Percentiles rank a stretch among this genome's conserved stretches.
phyloP scores from a whole-genome alignment of 805 yeast genomes.

The Suhomyces tanzawaensis region DNA sequence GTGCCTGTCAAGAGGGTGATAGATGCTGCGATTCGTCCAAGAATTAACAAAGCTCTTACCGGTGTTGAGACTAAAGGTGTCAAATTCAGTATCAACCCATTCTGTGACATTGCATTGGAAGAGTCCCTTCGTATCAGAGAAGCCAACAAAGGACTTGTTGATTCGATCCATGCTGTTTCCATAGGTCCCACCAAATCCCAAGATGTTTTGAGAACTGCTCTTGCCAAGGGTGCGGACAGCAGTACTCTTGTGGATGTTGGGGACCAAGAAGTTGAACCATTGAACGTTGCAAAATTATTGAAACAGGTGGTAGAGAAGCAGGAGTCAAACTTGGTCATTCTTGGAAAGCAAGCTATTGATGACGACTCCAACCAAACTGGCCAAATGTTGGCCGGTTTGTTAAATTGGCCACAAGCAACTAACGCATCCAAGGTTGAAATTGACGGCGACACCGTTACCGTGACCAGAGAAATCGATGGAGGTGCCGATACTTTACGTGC shows the following conservation, averaged over 20 bases:
- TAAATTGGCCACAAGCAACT: constrained; percentile 96
- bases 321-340: constrained; percentile 71
- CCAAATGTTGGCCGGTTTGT: constrained; percentile 89
- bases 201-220: constrained; percentile 82
- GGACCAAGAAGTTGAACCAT: constrained; percentile 75
- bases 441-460: constrained; percentile 55
- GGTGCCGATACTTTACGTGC: constrained; percentile 84
- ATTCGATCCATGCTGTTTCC: constrained; percentile 83
- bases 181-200: constrained; percentile 86
- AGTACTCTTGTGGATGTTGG: constrained; percentile 81
- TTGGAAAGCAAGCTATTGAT: constrained; percentile 97
- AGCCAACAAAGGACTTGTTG: constrained; percentile 63
- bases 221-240: constrained; percentile 92
- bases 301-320: constrained; percentile 68
- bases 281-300: constrained; percentile 84
- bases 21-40: constrained; percentile 90
- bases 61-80: constrained; percentile 88
- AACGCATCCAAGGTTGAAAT: constrained; percentile 84
- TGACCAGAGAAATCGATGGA: constrained; percentile 93
- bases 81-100: constrained; percentile 92
- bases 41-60: constrained; percentile 80
- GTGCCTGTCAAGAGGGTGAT: constrained; percentile 96
- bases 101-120: constrained; percentile 96
- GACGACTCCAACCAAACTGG: constrained; percentile 95
- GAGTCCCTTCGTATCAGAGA: constrained; percentile 83